Evolutionary conservation across 441 rosid species (phyloP), one percentile per base, ranked within the genome.

Genomic region (Croton laevigatus): DNA sequence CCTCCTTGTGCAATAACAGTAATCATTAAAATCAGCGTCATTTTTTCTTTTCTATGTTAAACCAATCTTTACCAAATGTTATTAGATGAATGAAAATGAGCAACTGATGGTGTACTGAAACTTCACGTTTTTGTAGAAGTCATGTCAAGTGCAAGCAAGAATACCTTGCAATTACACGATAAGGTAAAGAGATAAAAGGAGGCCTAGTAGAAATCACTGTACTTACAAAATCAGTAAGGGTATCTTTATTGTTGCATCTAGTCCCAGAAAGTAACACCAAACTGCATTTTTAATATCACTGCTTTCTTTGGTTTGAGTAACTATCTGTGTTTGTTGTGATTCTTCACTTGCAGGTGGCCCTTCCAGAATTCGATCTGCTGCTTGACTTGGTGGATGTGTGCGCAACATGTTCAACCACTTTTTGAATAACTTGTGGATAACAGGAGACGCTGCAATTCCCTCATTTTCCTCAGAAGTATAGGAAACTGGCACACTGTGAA

Each of bases 161-260:
- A 67, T 14, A 48, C 34, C 37, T 22, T 68, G 37, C 48, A 58
- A 62, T 22, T 54, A 34, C 42, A 58, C 57, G 68, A 49, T 23
- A 80, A 72, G 36, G 53, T 13, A 55, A 10, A 23, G 38, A 57
- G 17, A 59, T 19, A n/a, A 11, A 42, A 27, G 38, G 27, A 57
- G 40, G 17, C 37, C 10, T 36, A 17, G 66, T 17, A 75, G 58
- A 70, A 68, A 60, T 37, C 7, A 44, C 5, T 32, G 58, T 60
- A 92, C 99, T 92, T 84, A 92, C 99, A 92, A 89, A 78, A 89
- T 81, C 73, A 91, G 74, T 34, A 88, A 59, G 0, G 98, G 96
- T 42, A 88, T 73, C 85, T 87, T 92, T 77, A 92, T 81, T 70
- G 91, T 73, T 40, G 88, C 86, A 75, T 89, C 93, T 75, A 92